A percentile compares a stretch with the other conserved stretches of the same genome.
These are phyloP conservation scores for Platismatia glauca DNA, from an alignment of 495 filamentous ascomycete genomes.

Conservation along the genomic window DNA sequence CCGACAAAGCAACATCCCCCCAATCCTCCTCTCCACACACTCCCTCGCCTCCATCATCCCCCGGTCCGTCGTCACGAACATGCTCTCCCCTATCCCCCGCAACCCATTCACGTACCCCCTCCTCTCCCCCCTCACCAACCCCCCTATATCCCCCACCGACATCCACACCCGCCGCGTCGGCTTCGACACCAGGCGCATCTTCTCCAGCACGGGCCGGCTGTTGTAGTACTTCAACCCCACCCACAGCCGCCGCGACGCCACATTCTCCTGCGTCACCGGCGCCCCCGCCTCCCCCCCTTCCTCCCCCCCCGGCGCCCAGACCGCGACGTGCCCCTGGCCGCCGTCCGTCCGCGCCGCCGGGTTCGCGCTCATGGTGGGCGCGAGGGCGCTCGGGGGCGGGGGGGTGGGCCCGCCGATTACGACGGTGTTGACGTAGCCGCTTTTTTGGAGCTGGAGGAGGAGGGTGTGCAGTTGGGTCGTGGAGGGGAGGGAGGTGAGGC, in stretches of 20 bases:
- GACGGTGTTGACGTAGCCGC: slow-evolving; percentile 74
- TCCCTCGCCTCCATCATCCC: slow-evolving; percentile 83
- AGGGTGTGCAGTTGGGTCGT: slow-evolving; percentile 72
- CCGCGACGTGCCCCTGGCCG: slow-evolving; percentile 21
- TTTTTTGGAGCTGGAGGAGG: slow-evolving; percentile 65
- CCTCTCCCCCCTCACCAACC: slow-evolving; percentile 57
- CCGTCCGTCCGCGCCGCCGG: slow-evolving; percentile 11
- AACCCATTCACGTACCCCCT: slow-evolving; percentile 60
- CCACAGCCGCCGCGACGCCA: slow-evolving; percentile 74
- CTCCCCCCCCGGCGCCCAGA: slow-evolving; percentile 31
- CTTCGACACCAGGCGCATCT: slow-evolving; percentile 62
- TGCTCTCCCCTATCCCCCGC: slow-evolving; percentile 67
- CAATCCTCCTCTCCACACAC: slow-evolving; percentile 74
- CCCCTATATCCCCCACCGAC: slow-evolving; percentile 47
- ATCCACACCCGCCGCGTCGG: slow-evolving; percentile 66
- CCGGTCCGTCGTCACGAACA: slow-evolving; percentile 69
- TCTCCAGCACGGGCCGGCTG: slow-evolving; percentile 70
- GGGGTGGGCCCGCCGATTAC: slow-evolving; percentile 65
- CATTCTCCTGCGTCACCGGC: slow-evolving; percentile 65
- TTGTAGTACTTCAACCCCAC: slow-evolving; percentile 90
- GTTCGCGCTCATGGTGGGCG: slow-evolving; percentile 30
- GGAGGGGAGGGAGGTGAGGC: slow-evolving; percentile 76
- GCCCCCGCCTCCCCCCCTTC: slow-evolving; percentile 27
- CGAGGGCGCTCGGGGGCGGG: slow-evolving; percentile 46
- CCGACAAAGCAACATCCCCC: slow-evolving; percentile 75